Evolutionary conservation across 2,329 filamentous ascomycete genomes (phyloP).

Genomic region (Rhynchosporium secalis): DNA sequence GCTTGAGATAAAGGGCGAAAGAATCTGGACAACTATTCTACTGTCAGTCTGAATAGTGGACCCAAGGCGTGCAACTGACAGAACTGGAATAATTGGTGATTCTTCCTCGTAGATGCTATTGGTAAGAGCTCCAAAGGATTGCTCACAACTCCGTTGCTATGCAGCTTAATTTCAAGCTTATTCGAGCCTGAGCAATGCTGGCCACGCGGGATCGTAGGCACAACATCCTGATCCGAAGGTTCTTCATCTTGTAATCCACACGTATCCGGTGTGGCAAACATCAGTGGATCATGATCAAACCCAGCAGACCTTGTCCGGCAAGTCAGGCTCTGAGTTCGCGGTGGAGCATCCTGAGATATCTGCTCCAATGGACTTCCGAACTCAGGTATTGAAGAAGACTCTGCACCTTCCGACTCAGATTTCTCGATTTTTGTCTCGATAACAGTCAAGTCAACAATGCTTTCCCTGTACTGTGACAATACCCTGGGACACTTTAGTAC

Average conservation of each 20-base stretch:
- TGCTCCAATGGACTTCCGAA: background rate
- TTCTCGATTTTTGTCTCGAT: constrained; percentile 12
- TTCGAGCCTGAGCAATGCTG: constrained; percentile 13
- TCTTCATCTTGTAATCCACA: background rate
- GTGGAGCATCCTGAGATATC: background rate
- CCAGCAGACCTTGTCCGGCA: background rate
- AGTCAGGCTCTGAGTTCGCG: background rate
- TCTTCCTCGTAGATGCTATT: constrained; percentile 30
- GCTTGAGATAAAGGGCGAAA: constrained; percentile 39
- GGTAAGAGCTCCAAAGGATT: constrained; percentile 44
- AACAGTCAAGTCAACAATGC: constrained; percentile 12
- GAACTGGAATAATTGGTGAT: constrained; percentile 37
- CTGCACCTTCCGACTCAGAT: background rate
- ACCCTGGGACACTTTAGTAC: constrained; percentile 11
- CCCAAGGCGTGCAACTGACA: constrained; percentile 29
- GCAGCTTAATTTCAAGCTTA: background rate
- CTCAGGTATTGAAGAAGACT: background rate
- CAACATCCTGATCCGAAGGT: constrained; percentile 3
- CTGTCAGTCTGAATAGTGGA: constrained; percentile 1
- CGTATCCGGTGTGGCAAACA: background rate
- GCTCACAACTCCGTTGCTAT: constrained; percentile 20
- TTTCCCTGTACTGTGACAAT: constrained; percentile 16
- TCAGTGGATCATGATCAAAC: background rate
- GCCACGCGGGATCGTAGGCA: constrained; percentile 12
- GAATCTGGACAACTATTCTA: constrained; percentile 31